Percentiles rank a stretch among this genome's conserved stretches.
phyloP scores from a whole-genome alignment of 2,329 filamentous ascomycete genomes.

The Alternaria brassicae region DNA sequence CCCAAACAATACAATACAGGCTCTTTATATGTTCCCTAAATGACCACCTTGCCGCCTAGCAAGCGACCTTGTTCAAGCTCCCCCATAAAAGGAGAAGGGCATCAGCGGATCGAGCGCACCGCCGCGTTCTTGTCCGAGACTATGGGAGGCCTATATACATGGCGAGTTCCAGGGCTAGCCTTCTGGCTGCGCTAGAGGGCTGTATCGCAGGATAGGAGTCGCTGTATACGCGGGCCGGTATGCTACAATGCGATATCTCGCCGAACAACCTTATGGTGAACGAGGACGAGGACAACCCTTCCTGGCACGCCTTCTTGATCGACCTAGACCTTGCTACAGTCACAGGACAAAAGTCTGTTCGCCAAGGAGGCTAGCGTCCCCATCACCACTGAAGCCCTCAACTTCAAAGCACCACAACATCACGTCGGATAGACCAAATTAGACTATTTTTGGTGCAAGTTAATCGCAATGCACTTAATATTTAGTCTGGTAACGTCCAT shows the following conservation, averaged over 20 bases:
- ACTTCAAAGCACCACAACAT: too few species aligned
- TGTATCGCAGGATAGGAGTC: constrained; percentile 52
- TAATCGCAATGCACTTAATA: too few species aligned
- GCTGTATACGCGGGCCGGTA: constrained; percentile 25
- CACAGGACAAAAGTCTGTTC: too few species aligned
- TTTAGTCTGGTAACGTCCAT: too few species aligned
- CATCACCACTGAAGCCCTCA: too few species aligned
- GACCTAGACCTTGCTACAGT: constrained; percentile 51
- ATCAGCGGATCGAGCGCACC: constrained; percentile 11
- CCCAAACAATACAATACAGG: too few species aligned
- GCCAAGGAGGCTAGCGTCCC: too few species aligned
- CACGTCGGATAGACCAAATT: too few species aligned
- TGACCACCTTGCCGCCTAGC: neutral
- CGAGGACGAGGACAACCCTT: constrained; percentile 52
- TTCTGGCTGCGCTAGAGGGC: constrained; percentile 34
- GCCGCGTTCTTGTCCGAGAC: constrained; percentile 52
- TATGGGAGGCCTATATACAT: constrained; percentile 54
- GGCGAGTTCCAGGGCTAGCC: constrained; percentile 33
- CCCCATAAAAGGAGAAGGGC: too few species aligned
- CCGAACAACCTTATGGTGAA: constrained; percentile 59
- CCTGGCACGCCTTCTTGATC: constrained; percentile 53
- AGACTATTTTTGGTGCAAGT: too few species aligned
- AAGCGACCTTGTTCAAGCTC: neutral
- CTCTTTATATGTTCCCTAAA: too few species aligned
- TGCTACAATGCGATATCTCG: constrained; percentile 57